Conservation (phyloP, 208 protist genomes). For the Wallacemonas sp. region DNA sequence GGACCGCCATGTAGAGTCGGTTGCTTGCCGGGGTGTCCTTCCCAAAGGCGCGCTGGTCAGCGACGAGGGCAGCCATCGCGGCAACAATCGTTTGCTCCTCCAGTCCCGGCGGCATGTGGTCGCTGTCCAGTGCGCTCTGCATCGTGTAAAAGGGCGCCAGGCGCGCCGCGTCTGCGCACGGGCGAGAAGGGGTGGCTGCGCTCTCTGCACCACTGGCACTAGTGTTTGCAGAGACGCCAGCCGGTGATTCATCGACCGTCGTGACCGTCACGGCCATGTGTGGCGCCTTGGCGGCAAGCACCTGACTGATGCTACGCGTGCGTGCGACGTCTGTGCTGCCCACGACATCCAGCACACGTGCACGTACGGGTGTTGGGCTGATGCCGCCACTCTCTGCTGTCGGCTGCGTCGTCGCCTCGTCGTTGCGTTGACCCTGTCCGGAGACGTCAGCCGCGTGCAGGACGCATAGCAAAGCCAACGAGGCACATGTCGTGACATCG, state of each 20-base stretch:
- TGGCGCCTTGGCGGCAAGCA: background rate
- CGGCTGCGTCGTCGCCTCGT: background rate
- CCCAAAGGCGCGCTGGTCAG: slow-evolving; percentile 11
- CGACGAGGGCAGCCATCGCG: background rate
- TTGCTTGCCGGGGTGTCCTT: slow-evolving; percentile 32
- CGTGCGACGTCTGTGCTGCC: background rate
- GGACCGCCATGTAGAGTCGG: slow-evolving; percentile 38
- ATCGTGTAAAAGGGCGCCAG: background rate
- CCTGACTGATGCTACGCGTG: background rate
- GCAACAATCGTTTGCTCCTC: background rate
- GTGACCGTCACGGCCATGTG: background rate
- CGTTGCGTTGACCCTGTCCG: too few species aligned
- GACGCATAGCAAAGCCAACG: slow-evolving; percentile 40
- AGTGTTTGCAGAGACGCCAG: background rate
- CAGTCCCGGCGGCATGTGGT: background rate
- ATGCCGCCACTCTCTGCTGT: background rate
- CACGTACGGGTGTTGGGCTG: background rate
- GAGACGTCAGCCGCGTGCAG: slow-evolving; percentile 15
- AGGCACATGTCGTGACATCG: slow-evolving; percentile 34
- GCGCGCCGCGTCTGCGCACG: background rate
- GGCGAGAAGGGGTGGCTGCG: background rate
- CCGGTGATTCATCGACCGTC: background rate
- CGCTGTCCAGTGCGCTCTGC: background rate
- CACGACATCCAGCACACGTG: slow-evolving; percentile 11
- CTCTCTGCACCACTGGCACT: background rate